Evolutionary conservation across 306 rosid genomes (phyloP).

Genomic region (Rosa rugosa): DNA sequence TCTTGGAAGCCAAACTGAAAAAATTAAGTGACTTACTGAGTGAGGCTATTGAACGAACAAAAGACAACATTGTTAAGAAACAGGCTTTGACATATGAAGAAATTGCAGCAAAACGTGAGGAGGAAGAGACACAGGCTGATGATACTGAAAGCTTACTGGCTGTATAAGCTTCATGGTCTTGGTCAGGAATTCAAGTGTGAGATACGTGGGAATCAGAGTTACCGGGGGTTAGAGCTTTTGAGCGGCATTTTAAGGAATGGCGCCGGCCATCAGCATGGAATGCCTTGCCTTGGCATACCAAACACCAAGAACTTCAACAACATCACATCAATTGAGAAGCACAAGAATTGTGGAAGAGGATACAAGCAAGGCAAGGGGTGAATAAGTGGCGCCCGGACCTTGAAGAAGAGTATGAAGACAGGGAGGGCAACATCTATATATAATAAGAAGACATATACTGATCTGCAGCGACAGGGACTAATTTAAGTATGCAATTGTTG

Average conservation of each 20-base stretch:
- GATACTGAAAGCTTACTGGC: constrained; percentile 88
- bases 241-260: constrained; percentile 98
- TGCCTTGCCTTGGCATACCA: constrained; percentile 99
- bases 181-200: constrained; percentile 99
- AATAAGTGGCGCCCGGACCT: too few relatives aligned
- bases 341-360: too few relatives aligned
- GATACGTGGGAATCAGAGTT: constrained; percentile 98
- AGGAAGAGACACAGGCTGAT: constrained; percentile 92
- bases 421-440: constrained; percentile 80
- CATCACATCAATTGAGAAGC: constrained; percentile 62
- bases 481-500: constrained; percentile 37
- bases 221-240: constrained; percentile 98
- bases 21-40: constrained; percentile 69
- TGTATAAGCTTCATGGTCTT: constrained; percentile 95
- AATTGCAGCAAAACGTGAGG: constrained; percentile 94
- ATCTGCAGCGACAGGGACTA: constrained; percentile 92
- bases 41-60: constrained; percentile 78
- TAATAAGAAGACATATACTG: constrained; percentile 88
- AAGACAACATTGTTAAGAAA: constrained; percentile 89
- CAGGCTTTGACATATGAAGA: constrained; percentile 95
- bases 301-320: constrained; percentile 96
- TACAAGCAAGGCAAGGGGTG: too few relatives aligned
- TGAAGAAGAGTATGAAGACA: constrained; percentile 58
- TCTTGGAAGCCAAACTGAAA: constrained; percentile 68
- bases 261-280: constrained; percentile 90